Evolutionary conservation across 306 rosid genomes (phyloP).

Genomic region (Malus sylvestris): DNA sequence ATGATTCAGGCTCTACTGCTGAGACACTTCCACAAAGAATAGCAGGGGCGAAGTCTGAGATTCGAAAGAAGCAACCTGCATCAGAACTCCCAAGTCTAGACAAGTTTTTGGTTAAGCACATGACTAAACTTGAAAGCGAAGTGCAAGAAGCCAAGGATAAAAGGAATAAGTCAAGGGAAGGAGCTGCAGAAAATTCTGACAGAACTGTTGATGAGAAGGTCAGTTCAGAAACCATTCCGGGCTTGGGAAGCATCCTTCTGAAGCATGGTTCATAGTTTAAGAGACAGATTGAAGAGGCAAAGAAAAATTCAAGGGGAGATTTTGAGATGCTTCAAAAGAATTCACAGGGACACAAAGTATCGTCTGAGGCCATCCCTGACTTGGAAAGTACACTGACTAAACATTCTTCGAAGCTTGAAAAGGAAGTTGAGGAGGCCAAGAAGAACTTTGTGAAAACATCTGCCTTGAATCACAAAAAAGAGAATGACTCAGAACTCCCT

Average conservation of each 20-base stretch:
- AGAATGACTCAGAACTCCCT: conserved; percentile 45
- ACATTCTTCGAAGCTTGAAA: conserved; percentile 31
- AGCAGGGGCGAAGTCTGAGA: conserved; percentile 30
- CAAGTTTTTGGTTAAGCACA: conserved; percentile 71
- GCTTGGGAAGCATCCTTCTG: conserved; percentile 45
- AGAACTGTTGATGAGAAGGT: conserved; percentile 18
- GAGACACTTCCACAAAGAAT: conserved; percentile 40
- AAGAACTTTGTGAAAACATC: background rate
- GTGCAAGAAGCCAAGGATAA: conserved; percentile 67
- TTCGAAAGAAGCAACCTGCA: conserved; percentile 43
- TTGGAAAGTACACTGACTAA: conserved; percentile 19
- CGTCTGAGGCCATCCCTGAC: conserved; percentile 15
- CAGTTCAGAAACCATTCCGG: conserved; percentile 20
- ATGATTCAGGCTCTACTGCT: conserved; percentile 30
- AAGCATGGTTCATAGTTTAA: conserved; percentile 40
- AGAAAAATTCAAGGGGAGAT: conserved; percentile 16
- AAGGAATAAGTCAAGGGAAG: conserved; percentile 35
- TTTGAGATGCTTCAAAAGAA: conserved; percentile 2
- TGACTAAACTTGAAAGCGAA: conserved; percentile 85
- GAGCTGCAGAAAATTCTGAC: conserved; percentile 17
- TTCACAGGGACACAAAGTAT: background rate
- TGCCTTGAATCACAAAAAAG: conserved; percentile 23
- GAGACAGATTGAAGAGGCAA: conserved; percentile 41
- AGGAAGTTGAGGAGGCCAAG: conserved; percentile 33
- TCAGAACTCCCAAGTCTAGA: conserved; percentile 78